Evolutionary conservation across 2,329 filamentous ascomycete genomes (phyloP).

Genomic region (Colletotrichum liriopes): DNA sequence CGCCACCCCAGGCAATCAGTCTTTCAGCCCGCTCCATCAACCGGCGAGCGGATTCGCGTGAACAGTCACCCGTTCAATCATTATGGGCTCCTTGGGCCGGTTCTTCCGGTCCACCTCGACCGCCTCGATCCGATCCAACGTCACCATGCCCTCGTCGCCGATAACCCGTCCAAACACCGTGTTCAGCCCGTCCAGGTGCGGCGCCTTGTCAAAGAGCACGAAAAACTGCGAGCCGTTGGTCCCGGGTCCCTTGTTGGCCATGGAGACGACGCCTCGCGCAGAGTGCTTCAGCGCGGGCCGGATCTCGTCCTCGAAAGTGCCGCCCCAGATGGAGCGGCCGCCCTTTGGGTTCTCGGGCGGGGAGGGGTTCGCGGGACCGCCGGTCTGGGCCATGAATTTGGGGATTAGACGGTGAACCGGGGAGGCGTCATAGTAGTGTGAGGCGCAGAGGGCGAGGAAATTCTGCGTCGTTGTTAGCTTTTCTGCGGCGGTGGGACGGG

Average conservation of each 20-base stretch:
- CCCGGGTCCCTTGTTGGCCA: slow-evolving; percentile 83
- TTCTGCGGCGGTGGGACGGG: slow-evolving; percentile 6
- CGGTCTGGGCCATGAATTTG: slow-evolving; percentile 85
- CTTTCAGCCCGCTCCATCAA: slow-evolving; percentile 52
- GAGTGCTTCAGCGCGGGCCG: slow-evolving; percentile 78
- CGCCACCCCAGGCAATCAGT: background rate
- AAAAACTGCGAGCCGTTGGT: slow-evolving; percentile 89
- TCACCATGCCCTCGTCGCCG: slow-evolving; percentile 75
- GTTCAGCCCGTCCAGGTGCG: slow-evolving; percentile 87
- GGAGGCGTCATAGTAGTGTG: slow-evolving; percentile 81
- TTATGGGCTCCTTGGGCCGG: slow-evolving; percentile 76
- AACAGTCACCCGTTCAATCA: slow-evolving; percentile 79
- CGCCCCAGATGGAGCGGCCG: slow-evolving; percentile 81
- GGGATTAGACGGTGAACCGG: slow-evolving; percentile 87
- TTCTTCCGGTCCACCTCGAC: slow-evolving; percentile 85
- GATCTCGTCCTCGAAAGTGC: slow-evolving; percentile 86
- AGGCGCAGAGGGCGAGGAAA: slow-evolving; percentile 89
- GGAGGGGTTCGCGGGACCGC: slow-evolving; percentile 69
- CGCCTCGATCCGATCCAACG: slow-evolving; percentile 79
- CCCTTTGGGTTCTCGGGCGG: slow-evolving; percentile 75
- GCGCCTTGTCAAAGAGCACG: slow-evolving; percentile 81
- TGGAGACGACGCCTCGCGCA: slow-evolving; percentile 79
- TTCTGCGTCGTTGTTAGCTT: slow-evolving; percentile 67
- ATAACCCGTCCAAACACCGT: slow-evolving; percentile 86
- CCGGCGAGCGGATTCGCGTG: slow-evolving; percentile 85